phyloP scores from a whole-genome alignment of 768 basidiomycete genomes.

The Lactarius deliciosus region DNA sequence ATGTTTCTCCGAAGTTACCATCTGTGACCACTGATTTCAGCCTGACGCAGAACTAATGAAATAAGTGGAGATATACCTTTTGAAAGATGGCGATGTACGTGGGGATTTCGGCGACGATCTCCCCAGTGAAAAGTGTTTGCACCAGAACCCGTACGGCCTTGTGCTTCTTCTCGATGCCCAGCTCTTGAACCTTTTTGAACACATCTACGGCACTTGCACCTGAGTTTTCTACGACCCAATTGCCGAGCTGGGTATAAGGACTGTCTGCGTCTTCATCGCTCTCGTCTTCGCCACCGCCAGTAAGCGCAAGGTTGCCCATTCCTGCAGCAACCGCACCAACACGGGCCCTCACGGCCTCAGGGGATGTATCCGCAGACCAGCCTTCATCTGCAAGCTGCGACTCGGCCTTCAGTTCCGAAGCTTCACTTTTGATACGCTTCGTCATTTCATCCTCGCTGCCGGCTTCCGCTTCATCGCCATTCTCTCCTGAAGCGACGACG shows the following conservation, averaged over 20 bases:
- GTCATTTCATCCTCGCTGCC: conserved; percentile 86
- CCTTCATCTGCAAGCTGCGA: conserved; percentile 65
- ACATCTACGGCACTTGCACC: conserved; percentile 62
- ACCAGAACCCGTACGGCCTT: conserved; percentile 81
- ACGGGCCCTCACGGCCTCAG: conserved; percentile 84
- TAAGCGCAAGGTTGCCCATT: conserved; percentile 52
- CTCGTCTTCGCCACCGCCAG: conserved; percentile 75
- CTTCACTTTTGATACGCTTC: conserved; percentile 89
- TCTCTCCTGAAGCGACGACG: conserved; percentile 41
- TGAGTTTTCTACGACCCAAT: conserved; percentile 79
- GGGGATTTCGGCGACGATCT: conserved; percentile 63
- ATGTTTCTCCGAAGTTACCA: conserved; percentile 91
- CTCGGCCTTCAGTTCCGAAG: conserved; percentile 68
- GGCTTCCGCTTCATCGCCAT: conserved; percentile 41
- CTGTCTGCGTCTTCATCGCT: conserved; percentile 86
- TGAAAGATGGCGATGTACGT: conserved; percentile 67
- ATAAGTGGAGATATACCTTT: conserved; percentile 55
- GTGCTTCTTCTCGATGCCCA: conserved; percentile 94
- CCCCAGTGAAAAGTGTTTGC: conserved; percentile 77
- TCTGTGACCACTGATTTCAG: conserved; percentile 42
- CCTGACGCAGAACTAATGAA: not conserved
- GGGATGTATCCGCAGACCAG: conserved; percentile 91
- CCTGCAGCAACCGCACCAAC: conserved; percentile 65
- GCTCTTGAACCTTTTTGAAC: conserved; percentile 85
- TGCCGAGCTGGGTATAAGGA: conserved; percentile 79